These are phyloP conservation scores for Fusarium sp. DNA, from an alignment of 2,329 filamentous ascomycete species.

Conservation along the genomic window DNA sequence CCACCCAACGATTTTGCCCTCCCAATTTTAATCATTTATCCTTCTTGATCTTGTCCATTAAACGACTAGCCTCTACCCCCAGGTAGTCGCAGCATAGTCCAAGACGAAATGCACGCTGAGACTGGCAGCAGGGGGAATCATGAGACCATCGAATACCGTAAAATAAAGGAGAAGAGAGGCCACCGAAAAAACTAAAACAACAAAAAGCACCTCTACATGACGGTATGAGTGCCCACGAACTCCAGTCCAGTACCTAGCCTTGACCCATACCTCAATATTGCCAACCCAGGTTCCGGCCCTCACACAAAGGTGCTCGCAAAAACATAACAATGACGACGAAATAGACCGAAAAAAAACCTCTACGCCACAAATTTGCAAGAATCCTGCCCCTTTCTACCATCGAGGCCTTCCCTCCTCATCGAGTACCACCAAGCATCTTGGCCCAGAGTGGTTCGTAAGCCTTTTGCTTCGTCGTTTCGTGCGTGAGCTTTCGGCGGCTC, in stretches of 20 bases:
- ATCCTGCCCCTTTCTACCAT: conserved; percentile 9
- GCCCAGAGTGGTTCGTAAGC: conserved; percentile 27
- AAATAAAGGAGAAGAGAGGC: conserved; percentile 22
- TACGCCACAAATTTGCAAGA: conserved; percentile 29
- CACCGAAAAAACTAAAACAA: conserved; percentile 19
- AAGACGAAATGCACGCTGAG: conserved; percentile 16
- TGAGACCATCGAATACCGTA: conserved; percentile 36
- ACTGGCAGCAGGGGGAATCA: conserved; percentile 21
- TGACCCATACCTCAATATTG: conserved; percentile 35
- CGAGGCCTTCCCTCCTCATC: conserved; percentile 23
- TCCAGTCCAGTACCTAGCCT: conserved; percentile 36
- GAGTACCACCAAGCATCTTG: conserved; percentile 33
- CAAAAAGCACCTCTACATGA: conserved; percentile 41
- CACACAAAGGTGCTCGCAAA: conserved; percentile 15
- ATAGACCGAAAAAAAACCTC: conserved; percentile 12
- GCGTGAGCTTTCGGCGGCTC: conserved; percentile 40
- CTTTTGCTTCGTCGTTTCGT: conserved; percentile 29
- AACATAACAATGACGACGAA: conserved; percentile 15
- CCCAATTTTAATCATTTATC: conserved; percentile 7
- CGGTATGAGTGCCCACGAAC: conserved; percentile 41
- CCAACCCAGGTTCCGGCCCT: conserved; percentile 26
- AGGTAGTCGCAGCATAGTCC: conserved; percentile 2
- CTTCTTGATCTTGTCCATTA: background rate
- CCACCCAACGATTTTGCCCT: background rate
- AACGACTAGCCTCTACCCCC: background rate